Percentiles rank a stretch among this genome's conserved stretches.
Evolutionary conservation across 306 rosid species (phyloP).

Genomic region (Sphenostylis stenocarpa): DNA sequence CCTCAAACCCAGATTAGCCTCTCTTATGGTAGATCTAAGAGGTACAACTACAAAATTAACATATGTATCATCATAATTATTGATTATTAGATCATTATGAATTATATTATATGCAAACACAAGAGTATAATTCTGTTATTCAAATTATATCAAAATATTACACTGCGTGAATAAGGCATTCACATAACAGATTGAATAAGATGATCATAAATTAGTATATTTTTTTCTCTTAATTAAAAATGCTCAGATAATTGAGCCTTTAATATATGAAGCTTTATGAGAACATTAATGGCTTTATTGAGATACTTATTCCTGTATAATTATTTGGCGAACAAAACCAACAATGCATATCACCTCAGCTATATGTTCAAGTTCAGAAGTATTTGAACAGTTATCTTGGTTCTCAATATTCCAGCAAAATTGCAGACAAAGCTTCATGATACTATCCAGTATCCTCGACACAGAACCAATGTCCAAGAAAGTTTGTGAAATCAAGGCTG

Average conservation of each 20-base stretch:
- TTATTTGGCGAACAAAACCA: constrained; percentile 21
- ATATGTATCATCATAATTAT: not conserved
- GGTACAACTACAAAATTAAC: not conserved
- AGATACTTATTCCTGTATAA: constrained; percentile 3
- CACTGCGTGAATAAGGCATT: not conserved
- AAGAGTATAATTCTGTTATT: not conserved
- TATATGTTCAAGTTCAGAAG: constrained; percentile 84
- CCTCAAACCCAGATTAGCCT: not conserved
- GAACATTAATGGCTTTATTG: not conserved
- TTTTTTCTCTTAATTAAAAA: not conserved
- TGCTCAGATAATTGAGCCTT: constrained; percentile 6
- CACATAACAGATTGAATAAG: not conserved
- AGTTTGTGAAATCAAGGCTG: constrained; percentile 91
- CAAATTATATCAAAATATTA: constrained; percentile 10
- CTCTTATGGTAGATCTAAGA: not conserved
- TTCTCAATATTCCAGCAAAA: constrained; percentile 93
- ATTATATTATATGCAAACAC: not conserved
- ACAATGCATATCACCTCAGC: constrained; percentile 66
- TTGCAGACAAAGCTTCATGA: constrained; percentile 95
- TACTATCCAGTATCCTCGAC: constrained; percentile 92
- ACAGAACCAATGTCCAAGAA: constrained; percentile 97
- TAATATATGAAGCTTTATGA: constrained; percentile 6
- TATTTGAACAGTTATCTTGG: constrained; percentile 71
- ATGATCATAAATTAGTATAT: not conserved
- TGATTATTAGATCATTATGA: not conserved